These are phyloP conservation scores for Nicotiana obtusifolia DNA, from an alignment of 257 asterid species.

Conservation along the genomic window DNA sequence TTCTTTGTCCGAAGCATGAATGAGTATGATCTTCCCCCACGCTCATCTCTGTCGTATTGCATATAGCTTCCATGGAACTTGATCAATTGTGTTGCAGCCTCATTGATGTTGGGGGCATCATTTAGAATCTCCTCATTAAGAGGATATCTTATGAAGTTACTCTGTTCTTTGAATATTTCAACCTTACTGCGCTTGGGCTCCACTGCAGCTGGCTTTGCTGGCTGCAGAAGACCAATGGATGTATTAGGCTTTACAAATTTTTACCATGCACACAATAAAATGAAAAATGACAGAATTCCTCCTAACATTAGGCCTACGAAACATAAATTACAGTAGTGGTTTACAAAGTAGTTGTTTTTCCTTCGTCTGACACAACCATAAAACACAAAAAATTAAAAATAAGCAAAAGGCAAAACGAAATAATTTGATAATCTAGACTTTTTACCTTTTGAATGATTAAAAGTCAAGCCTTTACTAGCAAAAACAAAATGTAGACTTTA, in stretches of 20 bases:
- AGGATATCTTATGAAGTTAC: slow-evolving; percentile 89
- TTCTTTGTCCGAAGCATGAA: slow-evolving; percentile 97
- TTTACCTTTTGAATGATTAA: no score
- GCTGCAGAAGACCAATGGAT: slow-evolving; percentile 38
- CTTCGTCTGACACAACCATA: no score
- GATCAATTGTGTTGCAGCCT: slow-evolving; percentile 84
- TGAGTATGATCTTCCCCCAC: slow-evolving; percentile 72
- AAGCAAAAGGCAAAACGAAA: no score
- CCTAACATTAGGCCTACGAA: background rate
- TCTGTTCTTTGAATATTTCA: slow-evolving; percentile 86
- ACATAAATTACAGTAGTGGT: background rate
- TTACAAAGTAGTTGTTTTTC: no score
- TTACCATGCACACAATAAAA: background rate
- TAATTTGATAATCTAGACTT: no score
- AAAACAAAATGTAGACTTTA: no score
- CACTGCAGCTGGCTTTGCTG: slow-evolving; percentile 61
- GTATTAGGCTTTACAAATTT: background rate
- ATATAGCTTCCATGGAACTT: slow-evolving; percentile 99
- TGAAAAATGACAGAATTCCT: background rate
- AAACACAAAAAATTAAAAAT: no score
- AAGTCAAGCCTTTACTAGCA: no score
- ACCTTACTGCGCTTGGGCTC: slow-evolving; percentile 88
- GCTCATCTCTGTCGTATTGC: slow-evolving; percentile 91
- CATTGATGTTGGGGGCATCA: slow-evolving; percentile 75
- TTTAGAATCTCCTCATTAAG: slow-evolving; percentile 79